Base-by-base conservation (phyloP, 441 rosid genomes). In the Populus hybrid region DNA sequence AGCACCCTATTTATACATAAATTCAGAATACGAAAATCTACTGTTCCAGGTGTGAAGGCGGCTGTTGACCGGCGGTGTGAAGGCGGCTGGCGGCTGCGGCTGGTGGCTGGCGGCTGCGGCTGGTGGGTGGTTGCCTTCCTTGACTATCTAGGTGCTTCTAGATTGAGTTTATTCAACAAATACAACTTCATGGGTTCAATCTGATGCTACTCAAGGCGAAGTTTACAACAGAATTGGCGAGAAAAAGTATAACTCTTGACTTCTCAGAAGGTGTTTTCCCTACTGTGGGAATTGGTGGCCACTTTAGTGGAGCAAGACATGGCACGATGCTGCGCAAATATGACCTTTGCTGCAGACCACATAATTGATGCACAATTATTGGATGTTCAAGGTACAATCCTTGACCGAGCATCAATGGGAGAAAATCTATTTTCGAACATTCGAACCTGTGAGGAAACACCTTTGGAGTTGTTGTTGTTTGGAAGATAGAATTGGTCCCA, bases 371-470 rank as follows among this genome's bases (percentile, higher is more conserved):
- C 92, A 5, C 82, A 75, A 53, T 69, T 91, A 1, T 83, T 91
- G 1, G 90, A 91, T 50, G 88, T 79, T 1, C 75, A 86, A 2
- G 95, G 94, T 2, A 74, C 23, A n/a, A 16, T 89, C 21, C 78
- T 88, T 1, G 84, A 86, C 57, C 81, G 98, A 28, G 78, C 80
- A 82, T 71, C 84, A 0, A 88, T 93, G 94, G 95, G 92, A 0
- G 94, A 91, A 38, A 91, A 90, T 81, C 77, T 90, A 6, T 93
- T 93, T 74, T 91, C 92, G 96, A 93, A 96, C 1, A 87, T 93
- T 16, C 36, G 88, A 67, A 93, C 94, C 0, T 94, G 93, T 0
- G 96, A 9, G 93, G 89, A 26, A 89, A 80, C 0, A 93, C 91
- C 72, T 93, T 82, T 74, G 93, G 92, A 14, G 88, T 90, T 20